Percentiles rank a stretch among this genome's conserved stretches.
Conservation (phyloP, 2,329 filamentous ascomycete genomes). For the Beauveria rudraprayagi region DNA sequence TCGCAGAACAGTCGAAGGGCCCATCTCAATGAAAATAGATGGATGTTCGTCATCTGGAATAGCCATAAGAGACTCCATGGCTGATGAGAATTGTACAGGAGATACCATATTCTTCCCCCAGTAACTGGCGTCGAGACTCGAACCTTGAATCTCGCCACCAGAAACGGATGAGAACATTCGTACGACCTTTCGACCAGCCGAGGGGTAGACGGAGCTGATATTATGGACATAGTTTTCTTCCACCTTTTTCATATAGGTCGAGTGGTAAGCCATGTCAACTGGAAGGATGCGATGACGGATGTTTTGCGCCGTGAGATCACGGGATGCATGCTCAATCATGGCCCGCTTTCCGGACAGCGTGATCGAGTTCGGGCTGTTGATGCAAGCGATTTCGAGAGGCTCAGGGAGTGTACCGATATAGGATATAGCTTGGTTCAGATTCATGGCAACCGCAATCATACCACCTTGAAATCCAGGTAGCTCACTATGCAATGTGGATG, state of each 20-base stretch:
- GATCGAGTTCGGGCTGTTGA: constrained; percentile 35
- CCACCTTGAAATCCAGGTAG: constrained; percentile 25
- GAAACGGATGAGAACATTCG: constrained; percentile 36
- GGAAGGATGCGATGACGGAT: constrained; percentile 29
- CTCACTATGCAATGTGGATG: constrained; percentile 21
- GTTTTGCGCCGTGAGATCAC: constrained; percentile 22
- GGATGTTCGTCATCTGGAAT: constrained; percentile 21
- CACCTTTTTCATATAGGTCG: constrained; percentile 33
- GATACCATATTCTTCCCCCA: constrained; percentile 40
- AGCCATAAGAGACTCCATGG: constrained; percentile 28
- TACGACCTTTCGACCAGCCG: background rate
- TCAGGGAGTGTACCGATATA: constrained; percentile 19
- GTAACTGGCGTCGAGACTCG: constrained; percentile 28
- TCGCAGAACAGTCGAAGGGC: constrained; percentile 30
- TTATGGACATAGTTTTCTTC: constrained; percentile 27
- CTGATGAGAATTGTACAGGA: constrained; percentile 35
- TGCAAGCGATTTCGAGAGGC: constrained; percentile 31
- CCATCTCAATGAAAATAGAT: constrained; percentile 32
- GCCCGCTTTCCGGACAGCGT: constrained; percentile 34
- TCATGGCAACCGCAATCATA: constrained; percentile 35
- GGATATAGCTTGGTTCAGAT: constrained; percentile 18
- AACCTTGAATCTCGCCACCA: constrained; percentile 19
- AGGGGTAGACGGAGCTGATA: constrained; percentile 18
- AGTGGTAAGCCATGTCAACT: constrained; percentile 37
- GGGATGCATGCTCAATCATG: constrained; percentile 23